Percentiles rank a stretch among this genome's conserved stretches.
These are phyloP conservation scores for Davidsoniella eucalypti DNA, from an alignment of 2,329 filamentous ascomycete species.

Conservation along the genomic window DNA sequence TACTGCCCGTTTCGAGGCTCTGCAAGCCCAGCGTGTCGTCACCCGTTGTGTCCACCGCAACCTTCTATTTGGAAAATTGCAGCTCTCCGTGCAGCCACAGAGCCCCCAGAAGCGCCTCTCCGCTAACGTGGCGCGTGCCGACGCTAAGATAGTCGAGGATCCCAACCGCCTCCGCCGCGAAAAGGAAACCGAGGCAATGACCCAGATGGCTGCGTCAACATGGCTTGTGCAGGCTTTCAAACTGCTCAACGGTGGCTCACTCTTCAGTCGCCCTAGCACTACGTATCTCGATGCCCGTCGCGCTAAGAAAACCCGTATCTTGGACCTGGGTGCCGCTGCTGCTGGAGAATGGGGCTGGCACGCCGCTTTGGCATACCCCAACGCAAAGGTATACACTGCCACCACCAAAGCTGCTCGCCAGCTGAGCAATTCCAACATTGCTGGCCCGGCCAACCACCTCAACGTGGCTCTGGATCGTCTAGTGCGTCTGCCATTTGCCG, in stretches of 20 bases:
- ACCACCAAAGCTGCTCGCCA: conserved; percentile 57
- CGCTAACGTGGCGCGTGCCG: conserved; percentile 57
- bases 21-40: conserved; percentile 68
- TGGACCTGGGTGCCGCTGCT: conserved; percentile 74
- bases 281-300: conserved; percentile 32
- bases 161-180: conserved; percentile 47
- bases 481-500: conserved; percentile 68
- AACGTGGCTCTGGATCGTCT: conserved; percentile 63
- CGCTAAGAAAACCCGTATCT: conserved; percentile 41
- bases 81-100: conserved; percentile 52
- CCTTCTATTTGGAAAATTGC: conserved; percentile 71
- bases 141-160: conserved; percentile 49
- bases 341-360: conserved; percentile 95
- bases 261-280: conserved; percentile 47
- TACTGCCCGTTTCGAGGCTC: conserved; percentile 68
- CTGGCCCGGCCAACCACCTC: conserved; percentile 75
- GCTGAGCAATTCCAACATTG: conserved; percentile 55
- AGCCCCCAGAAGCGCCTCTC: conserved; percentile 56
- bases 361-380: conserved; percentile 69
- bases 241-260: conserved; percentile 44
- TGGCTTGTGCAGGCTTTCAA: conserved; percentile 47
- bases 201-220: conserved; percentile 46
- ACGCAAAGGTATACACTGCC: conserved; percentile 76
- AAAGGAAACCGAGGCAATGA: conserved; percentile 64
- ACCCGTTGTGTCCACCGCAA: conserved; percentile 58